Evolutionary conservation across 441 rosid species (phyloP), one percentile per base, ranked within the genome.

Genomic region (Sinapis alba): DNA sequence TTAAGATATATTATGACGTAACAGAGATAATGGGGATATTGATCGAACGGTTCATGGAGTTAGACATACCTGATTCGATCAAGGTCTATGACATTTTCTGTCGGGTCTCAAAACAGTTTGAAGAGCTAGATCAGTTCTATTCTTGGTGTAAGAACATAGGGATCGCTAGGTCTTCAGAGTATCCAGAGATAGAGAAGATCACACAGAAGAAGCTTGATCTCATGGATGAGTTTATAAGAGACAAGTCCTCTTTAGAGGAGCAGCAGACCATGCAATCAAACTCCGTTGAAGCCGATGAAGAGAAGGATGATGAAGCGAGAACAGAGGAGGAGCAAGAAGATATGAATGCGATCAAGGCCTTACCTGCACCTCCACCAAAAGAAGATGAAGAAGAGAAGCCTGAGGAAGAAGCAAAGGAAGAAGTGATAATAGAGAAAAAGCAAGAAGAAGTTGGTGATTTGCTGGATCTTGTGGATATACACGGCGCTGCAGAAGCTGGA

Each of bases 1-100:
- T 89, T 82, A 89, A 88, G 64, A 68, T 87, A 36, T 93, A 95
- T 80, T 89, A 84, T 28, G 95, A 88, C 57, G 78, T 86, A 16
- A 84, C 88, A 5, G 92, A 91, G 56, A 85, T 93, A 65, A 61
- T 88, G 75, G 87, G 88, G 2, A 75, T 87, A 27, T 77, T 91
- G 20, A 82, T 93, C 3, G 97, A 95, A 23, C 92, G 97, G 15
- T 91, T 93, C 80, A 88, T 84, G 89, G 98, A 91, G 81, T 80
- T 95, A 13, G 89, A 91, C 57, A 69, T 91, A 26, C 62, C 85
- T 0, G 89, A 86, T 27, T 86, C 93, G 5, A 77, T 87, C 30
- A 93, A 88, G 79, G 86, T 87, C 32, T 85, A 84, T 9, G 94
- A 93, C 28, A 83, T 89, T 70, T 95, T 95, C 75, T 74, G 83